Conservation (phyloP, 2,329 filamentous ascomycete genomes). For the Dactylellina sp. region DNA sequence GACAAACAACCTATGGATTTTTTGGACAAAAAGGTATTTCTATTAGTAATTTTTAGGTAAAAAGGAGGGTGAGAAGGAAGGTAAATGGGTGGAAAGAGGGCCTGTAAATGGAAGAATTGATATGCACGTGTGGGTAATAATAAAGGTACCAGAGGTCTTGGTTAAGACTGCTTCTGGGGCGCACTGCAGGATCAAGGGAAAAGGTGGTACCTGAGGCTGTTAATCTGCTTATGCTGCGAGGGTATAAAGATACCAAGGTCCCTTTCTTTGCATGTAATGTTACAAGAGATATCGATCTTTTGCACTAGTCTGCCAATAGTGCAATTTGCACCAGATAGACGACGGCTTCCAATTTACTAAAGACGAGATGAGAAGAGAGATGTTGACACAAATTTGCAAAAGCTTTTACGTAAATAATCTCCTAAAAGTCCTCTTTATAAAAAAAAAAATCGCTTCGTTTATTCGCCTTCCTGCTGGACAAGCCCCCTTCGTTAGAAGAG, state of each 20-base stretch:
- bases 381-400: conserved; percentile 5
- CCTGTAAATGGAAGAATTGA: background rate
- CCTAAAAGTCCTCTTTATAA: conserved; percentile 42
- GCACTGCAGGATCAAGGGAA: too few relatives aligned
- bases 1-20: background rate
- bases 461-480: conserved; percentile 12
- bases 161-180: too few relatives aligned
- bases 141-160: too few relatives aligned
- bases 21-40: conserved; percentile 7
- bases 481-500: background rate
- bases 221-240: conserved; percentile 4
- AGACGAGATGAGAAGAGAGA: background rate
- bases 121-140: background rate
- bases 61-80: background rate
- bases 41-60: conserved; percentile 26
- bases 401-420: conserved; percentile 54
- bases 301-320: background rate
- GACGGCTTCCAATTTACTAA: background rate
- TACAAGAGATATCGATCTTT: too few relatives aligned
- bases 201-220: background rate
- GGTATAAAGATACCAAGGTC: background rate
- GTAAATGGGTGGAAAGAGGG: background rate
- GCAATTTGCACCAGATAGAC: background rate
- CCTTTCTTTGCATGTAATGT: too few relatives aligned
- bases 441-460: too few relatives aligned